phyloP scores from a whole-genome alignment of 768 basidiomycete genomes.

The Boletus bicolor region DNA sequence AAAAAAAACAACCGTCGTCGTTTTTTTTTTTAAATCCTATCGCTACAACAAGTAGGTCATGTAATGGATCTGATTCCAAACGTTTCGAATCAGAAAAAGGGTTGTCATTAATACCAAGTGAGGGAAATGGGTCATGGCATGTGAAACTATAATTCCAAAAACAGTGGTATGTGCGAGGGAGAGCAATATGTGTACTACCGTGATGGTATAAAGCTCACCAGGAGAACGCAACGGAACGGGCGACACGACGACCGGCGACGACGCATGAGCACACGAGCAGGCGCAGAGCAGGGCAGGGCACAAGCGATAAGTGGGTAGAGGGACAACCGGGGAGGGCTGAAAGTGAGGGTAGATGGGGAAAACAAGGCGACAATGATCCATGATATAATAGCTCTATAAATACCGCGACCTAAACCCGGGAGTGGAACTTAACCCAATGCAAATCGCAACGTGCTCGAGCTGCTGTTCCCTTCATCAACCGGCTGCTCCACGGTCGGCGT shows the following conservation, averaged over 20 bases:
- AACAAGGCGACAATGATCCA: neutral
- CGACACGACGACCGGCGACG: slow-evolving; percentile 7
- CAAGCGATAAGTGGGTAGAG: neutral
- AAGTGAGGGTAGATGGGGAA: neutral
- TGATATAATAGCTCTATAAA: slow-evolving; percentile 30
- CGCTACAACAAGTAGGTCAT: slow-evolving; percentile 13
- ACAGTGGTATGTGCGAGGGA: neutral
- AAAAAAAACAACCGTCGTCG: neutral
- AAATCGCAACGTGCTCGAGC: slow-evolving; percentile 31
- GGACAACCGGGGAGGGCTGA: neutral
- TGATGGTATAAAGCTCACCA: slow-evolving; percentile 12
- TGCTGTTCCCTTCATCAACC: slow-evolving; percentile 23
- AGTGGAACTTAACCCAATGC: slow-evolving; percentile 24
- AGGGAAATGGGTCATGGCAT: neutral
- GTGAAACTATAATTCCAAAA: slow-evolving; percentile 11
- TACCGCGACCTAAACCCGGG: slow-evolving; percentile 5
- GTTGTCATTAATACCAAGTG: slow-evolving; percentile 5
- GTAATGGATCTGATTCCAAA: neutral
- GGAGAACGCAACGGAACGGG: neutral
- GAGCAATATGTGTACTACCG: neutral
- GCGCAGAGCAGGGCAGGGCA: neutral
- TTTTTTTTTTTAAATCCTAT: slow-evolving; percentile 10
- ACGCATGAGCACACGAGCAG: neutral
- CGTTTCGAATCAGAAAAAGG: neutral
- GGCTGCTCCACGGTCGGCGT: slow-evolving; percentile 9